A percentile compares a stretch with the other conserved stretches of the same genome.
These are phyloP conservation scores for Rosa hybrid DNA, from an alignment of 331 rosid genomes.

Conservation along the genomic window DNA sequence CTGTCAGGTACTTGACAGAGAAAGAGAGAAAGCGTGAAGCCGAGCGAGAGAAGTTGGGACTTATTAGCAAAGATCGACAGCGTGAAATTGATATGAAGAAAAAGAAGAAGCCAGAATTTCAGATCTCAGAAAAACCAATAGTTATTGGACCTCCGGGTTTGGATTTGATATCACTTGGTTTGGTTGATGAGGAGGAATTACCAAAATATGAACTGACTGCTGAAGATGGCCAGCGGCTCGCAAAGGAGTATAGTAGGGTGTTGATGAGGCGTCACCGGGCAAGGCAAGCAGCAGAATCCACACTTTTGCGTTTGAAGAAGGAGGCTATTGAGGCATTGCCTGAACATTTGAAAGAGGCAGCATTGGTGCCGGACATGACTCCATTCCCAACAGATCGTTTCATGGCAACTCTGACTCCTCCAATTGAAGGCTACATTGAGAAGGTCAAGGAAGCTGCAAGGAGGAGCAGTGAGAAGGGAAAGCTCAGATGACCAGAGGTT, in stretches of 20 bases:
- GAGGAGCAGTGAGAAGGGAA: constrained; percentile 65
- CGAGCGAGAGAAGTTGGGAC: constrained; percentile 75
- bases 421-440: constrained; percentile 79
- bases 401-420: constrained; percentile 92
- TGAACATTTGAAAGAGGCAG: constrained; percentile 63
- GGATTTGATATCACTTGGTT: constrained; percentile 69
- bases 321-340: constrained; percentile 96
- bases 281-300: constrained; percentile 76
- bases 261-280: constrained; percentile 80
- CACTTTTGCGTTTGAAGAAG: constrained; percentile 59
- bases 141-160: constrained; percentile 79
- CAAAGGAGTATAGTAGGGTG: constrained; percentile 90
- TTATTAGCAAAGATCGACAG: constrained; percentile 79
- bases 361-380: constrained; percentile 73
- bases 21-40: constrained; percentile 64
- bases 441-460: constrained; percentile 79
- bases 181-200: constrained; percentile 75
- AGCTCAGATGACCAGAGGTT: constrained; percentile 65
- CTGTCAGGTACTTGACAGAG: constrained; percentile 53
- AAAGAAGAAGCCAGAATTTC: constrained; percentile 39
- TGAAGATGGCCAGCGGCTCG: constrained; percentile 81
- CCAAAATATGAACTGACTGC: constrained; percentile 70
- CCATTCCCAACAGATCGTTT: constrained; percentile 73
- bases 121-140: constrained; percentile 57
- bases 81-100: constrained; percentile 75